These are phyloP conservation scores for Polyporus arcularius DNA, from an alignment of 768 basidiomycete genomes.

Conservation along the genomic window DNA sequence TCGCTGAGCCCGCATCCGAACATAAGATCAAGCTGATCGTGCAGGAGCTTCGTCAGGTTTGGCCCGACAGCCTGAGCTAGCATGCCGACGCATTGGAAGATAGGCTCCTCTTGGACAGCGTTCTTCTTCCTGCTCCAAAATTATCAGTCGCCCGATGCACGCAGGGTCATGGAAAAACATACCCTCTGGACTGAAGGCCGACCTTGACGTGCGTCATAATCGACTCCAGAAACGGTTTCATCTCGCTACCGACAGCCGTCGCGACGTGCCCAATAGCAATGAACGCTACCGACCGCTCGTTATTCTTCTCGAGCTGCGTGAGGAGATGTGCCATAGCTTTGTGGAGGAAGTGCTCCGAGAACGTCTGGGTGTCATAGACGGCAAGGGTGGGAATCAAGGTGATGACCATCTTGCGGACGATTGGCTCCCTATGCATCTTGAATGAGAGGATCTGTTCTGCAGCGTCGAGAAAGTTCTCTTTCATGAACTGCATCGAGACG, in stretches of 20 bases:
- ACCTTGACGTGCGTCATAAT: conserved; percentile 89
- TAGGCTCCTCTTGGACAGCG: conserved; percentile 89
- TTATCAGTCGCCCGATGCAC: not conserved
- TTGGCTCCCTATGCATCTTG: conserved; percentile 81
- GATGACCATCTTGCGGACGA: conserved; percentile 93
- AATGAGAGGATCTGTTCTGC: conserved; percentile 90
- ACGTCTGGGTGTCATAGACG: conserved; percentile 90
- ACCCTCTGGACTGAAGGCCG: conserved; percentile 89
- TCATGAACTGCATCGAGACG: conserved; percentile 68
- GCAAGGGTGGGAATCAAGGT: conserved; percentile 94
- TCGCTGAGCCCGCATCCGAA: conserved; percentile 92
- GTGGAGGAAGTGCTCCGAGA: conserved; percentile 88
- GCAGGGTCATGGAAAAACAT: conserved; percentile 22
- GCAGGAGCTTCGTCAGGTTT: conserved; percentile 91
- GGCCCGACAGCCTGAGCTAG: conserved; percentile 93
- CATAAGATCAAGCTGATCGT: conserved; percentile 97
- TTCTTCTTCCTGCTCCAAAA: conserved; percentile 67
- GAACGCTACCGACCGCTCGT: conserved; percentile 90
- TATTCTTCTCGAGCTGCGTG: conserved; percentile 83
- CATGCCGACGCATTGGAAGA: conserved; percentile 98
- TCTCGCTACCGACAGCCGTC: conserved; percentile 86
- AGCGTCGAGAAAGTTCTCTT: conserved; percentile 80
- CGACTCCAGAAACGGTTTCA: conserved; percentile 93
- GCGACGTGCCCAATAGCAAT: conserved; percentile 97
- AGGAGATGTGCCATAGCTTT: conserved; percentile 92